Evolutionary conservation across 2,329 filamentous ascomycete genomes (phyloP), one percentile per base, ranked within the genome.

Genomic region (Penicillium sp.): DNA sequence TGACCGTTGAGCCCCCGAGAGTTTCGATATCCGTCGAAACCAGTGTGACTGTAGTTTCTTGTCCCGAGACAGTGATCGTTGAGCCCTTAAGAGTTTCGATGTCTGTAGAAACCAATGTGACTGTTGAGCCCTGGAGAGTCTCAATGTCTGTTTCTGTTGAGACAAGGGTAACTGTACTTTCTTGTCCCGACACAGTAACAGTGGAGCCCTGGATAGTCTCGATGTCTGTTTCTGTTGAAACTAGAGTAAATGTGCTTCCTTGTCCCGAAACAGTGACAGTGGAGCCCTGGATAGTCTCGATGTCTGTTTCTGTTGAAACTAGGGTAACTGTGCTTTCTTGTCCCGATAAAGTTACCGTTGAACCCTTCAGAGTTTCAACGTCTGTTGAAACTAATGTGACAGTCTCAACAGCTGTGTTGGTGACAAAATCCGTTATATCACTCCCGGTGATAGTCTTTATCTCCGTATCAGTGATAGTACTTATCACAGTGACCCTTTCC

Each of bases 1-100:
- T 60, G 19, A 56, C n/a, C 24, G 57, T 62, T 9, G 55, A 54
- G 0, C 55, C 52, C 21, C 24, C 35, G 11, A 55, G n/a, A 19
- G 43, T 54, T 14, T 43, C 44, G 3, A 48, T 22, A 19, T 48
- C 45, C 9, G 45, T 48, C 3, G 26, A 48, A 29, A 48, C 44
- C 9, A 13, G 6, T 22, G 10, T 48, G 13, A 31, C 27, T 7
- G 27, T 48, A 1, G 45, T 21, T 31, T 27, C 39, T 16, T 44
- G 26, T 19, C 43, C 49, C 13, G 55, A 29, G 1, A 46, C 19
- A 16, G 55, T 60, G 19, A 56, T 14, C n/a, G 57, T 62, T 6
- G 55, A 54, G 0, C 55, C 52, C 26, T 22, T 35, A 5, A 55
- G n/a, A 19, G 35, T 54, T 11, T 43, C 44, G 1, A 48, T 33